A percentile compares a stretch with the other conserved stretches of the same genome.
Evolutionary conservation across 164 flowering plant genomes (phyloP).

Genomic region (Magnolia kwangsiensis): DNA sequence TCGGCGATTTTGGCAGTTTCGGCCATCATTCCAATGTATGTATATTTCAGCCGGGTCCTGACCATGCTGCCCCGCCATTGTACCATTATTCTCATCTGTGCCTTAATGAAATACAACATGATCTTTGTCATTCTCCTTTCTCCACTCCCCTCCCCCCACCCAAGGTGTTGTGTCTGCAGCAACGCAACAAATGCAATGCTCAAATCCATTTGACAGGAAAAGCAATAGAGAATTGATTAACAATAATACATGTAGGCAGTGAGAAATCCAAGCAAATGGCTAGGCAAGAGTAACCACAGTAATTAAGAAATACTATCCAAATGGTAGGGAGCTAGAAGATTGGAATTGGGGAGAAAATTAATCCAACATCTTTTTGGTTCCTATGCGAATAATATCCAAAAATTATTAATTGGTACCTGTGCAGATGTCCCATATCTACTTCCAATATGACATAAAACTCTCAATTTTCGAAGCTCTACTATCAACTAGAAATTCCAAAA

Average conservation of each 20-base stretch:
- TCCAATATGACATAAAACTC: no score
- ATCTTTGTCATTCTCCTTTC: background rate
- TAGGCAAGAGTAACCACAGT: background rate
- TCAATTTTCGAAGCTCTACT: no score
- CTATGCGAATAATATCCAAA: background rate
- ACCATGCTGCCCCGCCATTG: constrained; percentile 6
- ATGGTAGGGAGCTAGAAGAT: background rate
- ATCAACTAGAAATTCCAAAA: no score
- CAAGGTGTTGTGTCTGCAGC: background rate
- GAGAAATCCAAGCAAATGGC: background rate
- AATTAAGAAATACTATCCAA: background rate
- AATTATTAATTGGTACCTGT: no score
- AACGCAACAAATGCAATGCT: background rate
- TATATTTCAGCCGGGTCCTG: background rate
- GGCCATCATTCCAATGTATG: constrained; percentile 2
- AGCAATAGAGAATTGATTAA: background rate
- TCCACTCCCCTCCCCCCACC: background rate
- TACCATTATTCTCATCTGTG: constrained; percentile 17
- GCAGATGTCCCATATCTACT: no score
- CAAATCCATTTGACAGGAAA: background rate
- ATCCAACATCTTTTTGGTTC: background rate
- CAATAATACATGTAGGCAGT: background rate
- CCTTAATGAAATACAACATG: background rate
- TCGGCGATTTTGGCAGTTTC: constrained; percentile 1
- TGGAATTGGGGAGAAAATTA: background rate